Evolutionary conservation across 306 rosid species (phyloP).

Genomic region (Trichosanthes cucumerina): DNA sequence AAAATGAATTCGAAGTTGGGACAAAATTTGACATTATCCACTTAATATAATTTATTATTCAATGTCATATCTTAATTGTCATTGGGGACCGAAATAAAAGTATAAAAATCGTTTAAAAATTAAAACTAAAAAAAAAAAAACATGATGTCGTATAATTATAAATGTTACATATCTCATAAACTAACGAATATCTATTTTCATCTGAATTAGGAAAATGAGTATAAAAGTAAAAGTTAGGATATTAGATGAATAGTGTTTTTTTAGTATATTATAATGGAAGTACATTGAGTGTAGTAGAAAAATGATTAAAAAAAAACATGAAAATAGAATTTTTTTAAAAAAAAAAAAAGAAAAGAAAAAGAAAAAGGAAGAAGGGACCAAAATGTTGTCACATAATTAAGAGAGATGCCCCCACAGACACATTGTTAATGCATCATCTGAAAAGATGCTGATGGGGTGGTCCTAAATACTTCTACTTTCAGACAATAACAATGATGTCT

Average conservation of each 20-base stretch:
- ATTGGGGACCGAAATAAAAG: too few species aligned
- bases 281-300: too few species aligned
- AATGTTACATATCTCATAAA: background rate
- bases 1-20: too few species aligned
- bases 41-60: background rate
- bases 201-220: background rate
- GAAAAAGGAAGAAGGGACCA: conserved; percentile 10
- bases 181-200: too few species aligned
- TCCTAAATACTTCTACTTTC: conserved; percentile 37
- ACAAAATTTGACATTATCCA: background rate
- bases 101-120: too few species aligned
- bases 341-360: background rate
- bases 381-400: conserved; percentile 2
- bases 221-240: background rate
- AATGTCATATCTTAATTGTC: background rate
- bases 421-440: conserved; percentile 36
- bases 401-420: conserved; percentile 31
- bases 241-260: background rate
- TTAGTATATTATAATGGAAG: background rate
- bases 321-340: too few species aligned
- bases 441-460: conserved; percentile 52
- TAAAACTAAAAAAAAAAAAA: too few species aligned
- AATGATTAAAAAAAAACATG: background rate
- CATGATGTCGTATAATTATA: too few species aligned
- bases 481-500: conserved; percentile 48